Evolutionary conservation across 768 basidiomycete species (phyloP).

Genomic region (Ramaria sp.): DNA sequence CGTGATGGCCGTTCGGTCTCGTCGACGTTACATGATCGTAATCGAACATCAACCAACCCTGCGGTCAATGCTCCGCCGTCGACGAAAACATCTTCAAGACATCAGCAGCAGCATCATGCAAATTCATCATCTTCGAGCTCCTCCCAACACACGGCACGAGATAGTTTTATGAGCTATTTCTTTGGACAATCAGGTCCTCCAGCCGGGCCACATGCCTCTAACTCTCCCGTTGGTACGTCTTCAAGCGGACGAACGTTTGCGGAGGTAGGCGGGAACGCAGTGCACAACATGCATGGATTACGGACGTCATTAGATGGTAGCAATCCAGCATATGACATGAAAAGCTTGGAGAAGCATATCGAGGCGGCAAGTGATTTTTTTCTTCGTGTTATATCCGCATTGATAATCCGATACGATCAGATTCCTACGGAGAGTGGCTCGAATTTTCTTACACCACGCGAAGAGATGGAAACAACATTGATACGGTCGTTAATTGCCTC

Average conservation of each 20-base stretch:
- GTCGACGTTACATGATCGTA: constrained; percentile 66
- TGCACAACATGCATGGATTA: not conserved
- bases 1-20: constrained; percentile 65
- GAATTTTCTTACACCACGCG: constrained; percentile 58
- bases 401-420: constrained; percentile 13
- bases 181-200: constrained; percentile 85
- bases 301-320: constrained; percentile 46
- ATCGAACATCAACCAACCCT: constrained; percentile 33
- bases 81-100: constrained; percentile 15
- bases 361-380: constrained; percentile 49
- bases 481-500: constrained; percentile 92
- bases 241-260: not conserved
- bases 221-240: not conserved
- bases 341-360: constrained; percentile 93
- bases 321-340: constrained; percentile 94
- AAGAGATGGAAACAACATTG: constrained; percentile 94
- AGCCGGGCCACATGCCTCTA: constrained; percentile 29
- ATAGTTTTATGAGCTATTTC: constrained; percentile 95
- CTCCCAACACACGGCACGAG: constrained; percentile 50
- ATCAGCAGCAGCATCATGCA: constrained; percentile 19
- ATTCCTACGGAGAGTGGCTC: constrained; percentile 46
- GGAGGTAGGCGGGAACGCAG: constrained; percentile 10
- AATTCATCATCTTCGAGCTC: constrained; percentile 17
- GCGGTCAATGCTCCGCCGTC: constrained; percentile 19
- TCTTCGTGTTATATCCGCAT: constrained; percentile 8